Conservation (phyloP, 139 green algal species). For the Chlamydomonas applanata region DNA sequence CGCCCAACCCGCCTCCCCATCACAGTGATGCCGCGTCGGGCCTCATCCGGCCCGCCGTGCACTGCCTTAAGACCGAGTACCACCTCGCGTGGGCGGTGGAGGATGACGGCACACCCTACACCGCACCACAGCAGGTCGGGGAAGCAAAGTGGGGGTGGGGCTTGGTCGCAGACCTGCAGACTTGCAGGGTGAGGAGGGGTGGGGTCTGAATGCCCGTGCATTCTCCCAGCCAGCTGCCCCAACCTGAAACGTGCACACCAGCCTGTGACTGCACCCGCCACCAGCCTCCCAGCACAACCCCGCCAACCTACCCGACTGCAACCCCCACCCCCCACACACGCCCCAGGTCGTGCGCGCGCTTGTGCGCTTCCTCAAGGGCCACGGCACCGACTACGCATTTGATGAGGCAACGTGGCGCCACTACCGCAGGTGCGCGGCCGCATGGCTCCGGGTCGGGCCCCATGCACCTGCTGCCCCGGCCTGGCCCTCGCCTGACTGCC, state of each 20-base stretch:
- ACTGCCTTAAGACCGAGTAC: slow-evolving; percentile 28
- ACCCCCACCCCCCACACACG: not conserved
- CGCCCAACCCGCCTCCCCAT: too few relatives aligned
- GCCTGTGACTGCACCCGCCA: too few relatives aligned
- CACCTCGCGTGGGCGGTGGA: slow-evolving; percentile 32
- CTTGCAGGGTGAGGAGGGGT: too few relatives aligned
- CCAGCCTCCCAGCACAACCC: too few relatives aligned
- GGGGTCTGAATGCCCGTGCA: not conserved
- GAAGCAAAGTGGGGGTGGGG: not conserved
- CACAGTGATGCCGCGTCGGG: slow-evolving; percentile 5
- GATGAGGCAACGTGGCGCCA: slow-evolving; percentile 32
- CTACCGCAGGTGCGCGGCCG: slow-evolving; percentile 18
- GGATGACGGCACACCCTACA: slow-evolving; percentile 31
- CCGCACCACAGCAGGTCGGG: slow-evolving; percentile 24
- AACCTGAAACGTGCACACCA: too few relatives aligned
- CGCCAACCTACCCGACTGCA: too few relatives aligned
- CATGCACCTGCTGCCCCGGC: too few relatives aligned
- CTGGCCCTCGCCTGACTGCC: too few relatives aligned
- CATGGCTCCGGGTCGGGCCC: not conserved
- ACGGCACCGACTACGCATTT: slow-evolving; percentile 36
- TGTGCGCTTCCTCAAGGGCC: slow-evolving; percentile 45
- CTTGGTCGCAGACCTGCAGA: too few relatives aligned
- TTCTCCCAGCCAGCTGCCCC: too few relatives aligned
- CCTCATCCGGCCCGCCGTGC: slow-evolving; percentile 31
- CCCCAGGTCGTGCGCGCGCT: slow-evolving; percentile 26